phyloP scores from a whole-genome alignment of 2,329 filamentous ascomycete genomes.

The Phoma sp. region DNA sequence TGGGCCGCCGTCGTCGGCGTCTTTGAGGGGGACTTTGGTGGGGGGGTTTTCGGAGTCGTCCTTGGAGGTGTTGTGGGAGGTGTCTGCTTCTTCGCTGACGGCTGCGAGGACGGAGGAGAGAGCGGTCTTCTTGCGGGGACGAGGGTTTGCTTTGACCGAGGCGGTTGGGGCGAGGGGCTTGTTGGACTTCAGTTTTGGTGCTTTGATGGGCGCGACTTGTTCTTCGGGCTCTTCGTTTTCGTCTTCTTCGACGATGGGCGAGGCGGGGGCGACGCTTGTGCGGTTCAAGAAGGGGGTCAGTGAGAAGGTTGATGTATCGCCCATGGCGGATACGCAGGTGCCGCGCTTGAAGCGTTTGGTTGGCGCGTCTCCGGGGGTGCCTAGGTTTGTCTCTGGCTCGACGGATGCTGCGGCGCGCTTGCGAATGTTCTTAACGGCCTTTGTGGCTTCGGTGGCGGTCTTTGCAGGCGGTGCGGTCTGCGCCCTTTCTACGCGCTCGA shows the following conservation, averaged over 20 bases:
- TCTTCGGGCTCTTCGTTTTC: slow-evolving; percentile 33
- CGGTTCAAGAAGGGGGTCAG: slow-evolving; percentile 93
- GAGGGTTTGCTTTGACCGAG: slow-evolving; percentile 55
- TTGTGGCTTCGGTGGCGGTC: slow-evolving; percentile 40
- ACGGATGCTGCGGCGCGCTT: slow-evolving; percentile 54
- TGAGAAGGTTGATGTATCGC: slow-evolving; percentile 91
- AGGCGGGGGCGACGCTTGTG: slow-evolving; percentile 63
- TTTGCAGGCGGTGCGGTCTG: slow-evolving; percentile 48
- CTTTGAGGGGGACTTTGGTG: slow-evolving; percentile 42
- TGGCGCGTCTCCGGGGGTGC: slow-evolving; percentile 58
- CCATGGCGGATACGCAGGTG: slow-evolving; percentile 66
- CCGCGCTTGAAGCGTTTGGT: slow-evolving; percentile 56
- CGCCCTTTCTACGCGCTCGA: slow-evolving; percentile 54
- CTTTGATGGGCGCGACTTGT: slow-evolving; percentile 26
- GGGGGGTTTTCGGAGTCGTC: slow-evolving; percentile 49
- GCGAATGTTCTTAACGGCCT: slow-evolving; percentile 49
- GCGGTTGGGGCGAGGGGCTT: slow-evolving; percentile 55
- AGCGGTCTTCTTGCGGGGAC: slow-evolving; percentile 50
- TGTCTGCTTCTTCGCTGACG: slow-evolving; percentile 53
- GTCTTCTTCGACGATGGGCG: slow-evolving; percentile 48
- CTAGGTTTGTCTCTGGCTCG: slow-evolving; percentile 57
- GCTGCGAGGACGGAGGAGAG: slow-evolving; percentile 50
- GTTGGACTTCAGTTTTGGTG: slow-evolving; percentile 50
- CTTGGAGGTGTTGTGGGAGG: slow-evolving; percentile 38
- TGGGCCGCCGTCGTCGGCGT: slow-evolving; percentile 35